phyloP scores from a whole-genome alignment of 2,329 filamentous ascomycete genomes.

The Talaromyces marneffei region DNA sequence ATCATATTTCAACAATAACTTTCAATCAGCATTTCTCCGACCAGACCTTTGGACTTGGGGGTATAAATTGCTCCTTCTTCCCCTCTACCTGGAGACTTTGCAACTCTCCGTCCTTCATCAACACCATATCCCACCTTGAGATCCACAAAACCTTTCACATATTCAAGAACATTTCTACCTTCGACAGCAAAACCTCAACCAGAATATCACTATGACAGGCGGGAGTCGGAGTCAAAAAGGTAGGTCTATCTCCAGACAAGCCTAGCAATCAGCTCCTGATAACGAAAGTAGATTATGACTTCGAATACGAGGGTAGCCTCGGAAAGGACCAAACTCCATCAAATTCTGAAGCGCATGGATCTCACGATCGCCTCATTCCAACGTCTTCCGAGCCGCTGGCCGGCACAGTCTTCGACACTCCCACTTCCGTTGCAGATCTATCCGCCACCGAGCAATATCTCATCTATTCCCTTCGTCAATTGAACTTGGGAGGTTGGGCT shows the following conservation, averaged over 20 bases:
- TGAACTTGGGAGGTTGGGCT: not conserved
- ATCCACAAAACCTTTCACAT: not conserved
- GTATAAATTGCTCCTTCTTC: constrained; percentile 1
- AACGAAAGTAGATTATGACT: not conserved
- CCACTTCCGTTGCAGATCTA: not conserved
- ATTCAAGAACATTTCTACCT: not conserved
- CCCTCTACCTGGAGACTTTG: not conserved
- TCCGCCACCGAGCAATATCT: not conserved
- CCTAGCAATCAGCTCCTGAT: not conserved
- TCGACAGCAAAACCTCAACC: not conserved
- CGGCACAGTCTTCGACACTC: not conserved
- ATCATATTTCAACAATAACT: not conserved
- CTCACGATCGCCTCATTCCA: not conserved
- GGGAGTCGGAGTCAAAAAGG: not conserved
- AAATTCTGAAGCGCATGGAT: not conserved
- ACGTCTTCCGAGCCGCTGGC: not conserved
- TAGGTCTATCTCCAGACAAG: not conserved
- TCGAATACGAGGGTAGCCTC: not conserved
- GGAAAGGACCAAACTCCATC: not conserved
- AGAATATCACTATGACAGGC: not conserved
- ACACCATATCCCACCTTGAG: not conserved
- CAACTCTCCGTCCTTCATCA: not conserved
- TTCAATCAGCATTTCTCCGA: not conserved
- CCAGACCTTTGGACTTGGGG: not conserved
- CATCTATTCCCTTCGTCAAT: not conserved